phyloP scores from a whole-genome alignment of 73 alveolate genomes.

The Diophrys appendiculata region DNA sequence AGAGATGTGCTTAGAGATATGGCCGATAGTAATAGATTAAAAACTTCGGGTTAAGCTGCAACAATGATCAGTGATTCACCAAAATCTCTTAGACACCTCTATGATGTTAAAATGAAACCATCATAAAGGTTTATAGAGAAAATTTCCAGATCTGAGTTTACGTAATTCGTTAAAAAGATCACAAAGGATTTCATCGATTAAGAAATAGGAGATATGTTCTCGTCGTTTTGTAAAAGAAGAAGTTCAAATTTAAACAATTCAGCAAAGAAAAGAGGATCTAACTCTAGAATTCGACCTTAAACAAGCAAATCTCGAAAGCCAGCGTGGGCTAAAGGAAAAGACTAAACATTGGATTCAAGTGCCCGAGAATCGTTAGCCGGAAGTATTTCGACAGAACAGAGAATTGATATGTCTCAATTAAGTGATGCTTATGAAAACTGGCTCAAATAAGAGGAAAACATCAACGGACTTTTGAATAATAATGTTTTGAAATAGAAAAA shows the following conservation, averaged over 20 bases:
- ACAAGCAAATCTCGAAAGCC: too few species aligned
- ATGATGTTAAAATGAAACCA: not conserved
- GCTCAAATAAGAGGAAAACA: constrained; percentile 58
- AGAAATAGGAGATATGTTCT: constrained; percentile 38
- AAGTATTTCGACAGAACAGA: too few species aligned
- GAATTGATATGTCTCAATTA: too few species aligned
- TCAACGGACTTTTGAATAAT: constrained; percentile 52
- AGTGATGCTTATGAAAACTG: constrained; percentile 41
- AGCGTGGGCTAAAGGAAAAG: too few species aligned
- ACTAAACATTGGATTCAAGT: too few species aligned
- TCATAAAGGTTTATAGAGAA: constrained; percentile 3
- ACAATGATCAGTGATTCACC: too few species aligned
- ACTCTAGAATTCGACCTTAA: too few species aligned
- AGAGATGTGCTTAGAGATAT: too few species aligned
- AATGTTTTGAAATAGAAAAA: constrained; percentile 49
- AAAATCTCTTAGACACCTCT: not conserved
- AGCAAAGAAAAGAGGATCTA: not conserved
- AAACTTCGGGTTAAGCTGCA: too few species aligned
- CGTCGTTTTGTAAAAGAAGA: constrained; percentile 3
- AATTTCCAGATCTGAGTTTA: constrained; percentile 28
- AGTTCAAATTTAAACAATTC: not conserved
- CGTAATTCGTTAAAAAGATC: constrained; percentile 21
- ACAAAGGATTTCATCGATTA: constrained; percentile 34
- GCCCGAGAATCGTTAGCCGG: too few species aligned
- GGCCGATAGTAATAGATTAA: too few species aligned